Percentiles rank a stretch among this genome's conserved stretches.
Evolutionary conservation across 2,329 filamentous ascomycete species (phyloP).

Genomic region (Verticillium albo-atrum): DNA sequence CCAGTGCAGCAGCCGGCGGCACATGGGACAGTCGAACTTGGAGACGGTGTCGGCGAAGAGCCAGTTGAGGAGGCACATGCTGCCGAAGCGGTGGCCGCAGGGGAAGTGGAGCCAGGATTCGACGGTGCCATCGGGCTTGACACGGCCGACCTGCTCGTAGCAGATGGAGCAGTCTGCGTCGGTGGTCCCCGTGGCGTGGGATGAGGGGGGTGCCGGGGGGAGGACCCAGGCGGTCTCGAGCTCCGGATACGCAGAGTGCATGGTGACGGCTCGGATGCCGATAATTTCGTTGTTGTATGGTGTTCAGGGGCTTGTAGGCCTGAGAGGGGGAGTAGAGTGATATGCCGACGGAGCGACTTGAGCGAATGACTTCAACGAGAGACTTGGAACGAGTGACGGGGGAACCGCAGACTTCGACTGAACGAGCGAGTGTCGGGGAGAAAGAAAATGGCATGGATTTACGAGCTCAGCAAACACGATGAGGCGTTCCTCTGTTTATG

Average conservation of each 20-base stretch:
- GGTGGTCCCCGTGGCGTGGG: neutral
- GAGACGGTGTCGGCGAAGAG: constrained; percentile 29
- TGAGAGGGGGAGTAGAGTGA: too few relatives aligned
- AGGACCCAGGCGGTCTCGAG: neutral
- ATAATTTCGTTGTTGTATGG: neutral
- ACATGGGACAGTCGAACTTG: constrained; percentile 34
- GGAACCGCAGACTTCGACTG: neutral
- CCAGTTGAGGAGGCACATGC: constrained; percentile 37
- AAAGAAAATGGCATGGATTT: neutral
- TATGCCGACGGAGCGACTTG: neutral
- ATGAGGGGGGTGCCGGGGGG: neutral
- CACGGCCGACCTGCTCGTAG: constrained; percentile 32
- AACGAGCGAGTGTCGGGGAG: neutral
- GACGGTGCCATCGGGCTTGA: constrained; percentile 28
- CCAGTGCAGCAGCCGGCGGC: constrained; percentile 25
- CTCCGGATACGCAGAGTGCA: neutral
- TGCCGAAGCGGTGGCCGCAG: constrained; percentile 39
- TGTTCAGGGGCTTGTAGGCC: too few relatives aligned
- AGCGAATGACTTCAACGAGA: neutral
- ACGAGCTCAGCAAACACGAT: neutral
- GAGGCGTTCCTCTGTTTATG: neutral
- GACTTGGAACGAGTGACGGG: neutral
- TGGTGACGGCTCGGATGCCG: too few relatives aligned
- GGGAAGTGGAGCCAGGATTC: constrained; percentile 36
- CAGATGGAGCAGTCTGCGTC: constrained; percentile 34